A percentile compares a stretch with the other conserved stretches of the same genome.
Conservation (phyloP, 1,139 yeast species). For the Saccharomycopsis hybrid region DNA sequence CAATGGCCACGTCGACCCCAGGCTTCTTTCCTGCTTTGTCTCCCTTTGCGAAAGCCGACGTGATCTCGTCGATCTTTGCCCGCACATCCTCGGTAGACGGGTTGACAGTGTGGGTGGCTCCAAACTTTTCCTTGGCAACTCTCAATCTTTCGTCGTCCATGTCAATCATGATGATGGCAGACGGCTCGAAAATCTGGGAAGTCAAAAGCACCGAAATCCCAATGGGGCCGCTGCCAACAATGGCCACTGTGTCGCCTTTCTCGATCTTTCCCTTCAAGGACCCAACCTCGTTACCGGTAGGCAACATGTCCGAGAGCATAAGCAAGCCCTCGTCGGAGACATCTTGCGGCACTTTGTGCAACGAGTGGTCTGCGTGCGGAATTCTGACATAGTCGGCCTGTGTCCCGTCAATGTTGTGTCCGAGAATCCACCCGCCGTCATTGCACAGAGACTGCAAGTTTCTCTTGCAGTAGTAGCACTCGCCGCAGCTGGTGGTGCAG, state of each 20-base stretch:
- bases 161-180: constrained; percentile 37
- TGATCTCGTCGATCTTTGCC: constrained; percentile 27
- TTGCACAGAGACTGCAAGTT: constrained; percentile 37
- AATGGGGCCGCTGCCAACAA: constrained; percentile 44
- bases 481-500: no score
- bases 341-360: constrained; percentile 30
- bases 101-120: constrained; percentile 37
- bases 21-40: no score
- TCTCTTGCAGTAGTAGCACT: constrained; percentile 45
- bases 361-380: constrained; percentile 37
- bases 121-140: constrained; percentile 35
- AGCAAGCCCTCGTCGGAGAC: constrained; percentile 34
- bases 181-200: constrained; percentile 34
- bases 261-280: constrained; percentile 35
- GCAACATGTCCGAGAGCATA: constrained; percentile 40
- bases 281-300: constrained; percentile 43
- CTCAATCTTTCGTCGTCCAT: constrained; percentile 37
- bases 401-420: constrained; percentile 37
- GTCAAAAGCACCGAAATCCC: constrained; percentile 39
- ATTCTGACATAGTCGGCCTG: constrained; percentile 41
- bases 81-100: constrained; percentile 31
- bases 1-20: no score
- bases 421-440: constrained; percentile 41
- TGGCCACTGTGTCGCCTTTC: constrained; percentile 38
- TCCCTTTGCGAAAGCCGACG: constrained; percentile 24